Percentiles rank a stretch among this genome's conserved stretches.
These are phyloP conservation scores for Xylaria sp. DNA, from an alignment of 2,329 filamentous ascomycete species.

Conservation along the genomic window DNA sequence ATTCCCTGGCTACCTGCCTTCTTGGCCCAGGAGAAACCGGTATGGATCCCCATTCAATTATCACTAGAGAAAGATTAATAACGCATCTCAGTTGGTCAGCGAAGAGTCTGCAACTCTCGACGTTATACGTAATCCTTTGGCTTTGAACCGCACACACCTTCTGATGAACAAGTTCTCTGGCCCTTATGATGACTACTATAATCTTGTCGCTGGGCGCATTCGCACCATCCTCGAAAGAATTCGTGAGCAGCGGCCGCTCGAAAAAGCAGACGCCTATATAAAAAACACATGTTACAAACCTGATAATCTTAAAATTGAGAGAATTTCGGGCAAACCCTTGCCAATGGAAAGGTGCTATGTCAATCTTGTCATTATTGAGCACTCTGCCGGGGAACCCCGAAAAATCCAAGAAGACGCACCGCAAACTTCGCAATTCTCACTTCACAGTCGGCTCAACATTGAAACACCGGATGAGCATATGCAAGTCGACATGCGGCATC, in stretches of 20 bases:
- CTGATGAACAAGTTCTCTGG: constrained; percentile 1
- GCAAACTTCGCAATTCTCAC: not conserved
- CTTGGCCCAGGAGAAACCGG: not conserved
- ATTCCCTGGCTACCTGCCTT: not conserved
- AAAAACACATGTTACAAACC: not conserved
- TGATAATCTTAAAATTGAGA: not conserved
- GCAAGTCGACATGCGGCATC: not conserved
- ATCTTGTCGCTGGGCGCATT: not conserved
- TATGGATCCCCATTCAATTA: not conserved
- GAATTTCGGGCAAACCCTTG: not conserved
- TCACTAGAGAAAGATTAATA: not conserved
- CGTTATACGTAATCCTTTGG: not conserved
- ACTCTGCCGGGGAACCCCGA: not conserved
- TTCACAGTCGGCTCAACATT: not conserved
- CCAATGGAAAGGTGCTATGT: constrained; percentile 9
- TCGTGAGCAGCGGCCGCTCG: not conserved
- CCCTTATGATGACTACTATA: not conserved
- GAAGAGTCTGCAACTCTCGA: not conserved
- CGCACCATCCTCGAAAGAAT: not conserved
- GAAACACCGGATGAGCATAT: not conserved
- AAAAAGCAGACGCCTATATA: not conserved
- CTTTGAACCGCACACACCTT: not conserved
- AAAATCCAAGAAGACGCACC: not conserved
- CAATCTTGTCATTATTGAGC: constrained; percentile 1
- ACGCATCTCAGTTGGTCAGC: not conserved